Percentiles rank a stretch among this genome's conserved stretches.
These are phyloP conservation scores for Phytophthora ramorum DNA, from an alignment of 352 stramenopile species.

Conservation along the genomic window DNA sequence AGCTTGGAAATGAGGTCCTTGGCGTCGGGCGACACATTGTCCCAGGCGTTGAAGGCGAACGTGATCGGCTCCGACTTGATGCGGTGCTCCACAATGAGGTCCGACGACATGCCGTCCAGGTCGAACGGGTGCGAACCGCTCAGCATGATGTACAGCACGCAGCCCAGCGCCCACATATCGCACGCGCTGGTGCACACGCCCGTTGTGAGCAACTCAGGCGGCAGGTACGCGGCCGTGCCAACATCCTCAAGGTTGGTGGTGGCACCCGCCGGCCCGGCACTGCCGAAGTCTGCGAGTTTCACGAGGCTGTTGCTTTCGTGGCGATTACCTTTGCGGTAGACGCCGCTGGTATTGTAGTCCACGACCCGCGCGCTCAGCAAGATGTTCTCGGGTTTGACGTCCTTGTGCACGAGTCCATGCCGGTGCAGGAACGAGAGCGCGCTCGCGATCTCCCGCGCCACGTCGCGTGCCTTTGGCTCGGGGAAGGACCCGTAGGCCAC, in stretches of 20 bases:
- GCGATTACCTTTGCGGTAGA: slow-evolving; percentile 18
- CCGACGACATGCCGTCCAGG: slow-evolving; percentile 81
- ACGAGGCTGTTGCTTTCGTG: slow-evolving; percentile 45
- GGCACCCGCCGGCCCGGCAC: slow-evolving; percentile 56
- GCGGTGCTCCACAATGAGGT: slow-evolving; percentile 85
- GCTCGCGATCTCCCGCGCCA: slow-evolving; percentile 66
- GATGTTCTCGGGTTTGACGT: slow-evolving; percentile 89
- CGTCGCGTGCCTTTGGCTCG: slow-evolving; percentile 53
- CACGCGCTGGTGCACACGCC: slow-evolving; percentile 65
- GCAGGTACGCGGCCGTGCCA: slow-evolving; percentile 73
- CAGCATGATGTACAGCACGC: slow-evolving; percentile 96
- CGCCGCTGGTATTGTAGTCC: slow-evolving; percentile 23
- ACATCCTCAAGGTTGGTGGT: slow-evolving; percentile 59
- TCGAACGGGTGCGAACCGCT: slow-evolving; percentile 94
- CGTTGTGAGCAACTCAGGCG: slow-evolving; percentile 66
- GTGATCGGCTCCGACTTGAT: slow-evolving; percentile 68
- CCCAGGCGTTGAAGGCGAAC: slow-evolving; percentile 60
- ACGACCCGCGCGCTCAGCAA: slow-evolving; percentile 50
- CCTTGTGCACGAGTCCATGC: slow-evolving; percentile 80
- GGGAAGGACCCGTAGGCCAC: slow-evolving; percentile 67
- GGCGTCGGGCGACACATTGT: slow-evolving; percentile 85
- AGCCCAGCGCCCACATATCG: slow-evolving; percentile 89
- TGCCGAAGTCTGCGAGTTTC: slow-evolving; percentile 85
- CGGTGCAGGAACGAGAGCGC: slow-evolving; percentile 74
- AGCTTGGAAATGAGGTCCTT: slow-evolving; percentile 92